Conservation (phyloP, 805 yeast species). For the Candida sphagnicola region DNA sequence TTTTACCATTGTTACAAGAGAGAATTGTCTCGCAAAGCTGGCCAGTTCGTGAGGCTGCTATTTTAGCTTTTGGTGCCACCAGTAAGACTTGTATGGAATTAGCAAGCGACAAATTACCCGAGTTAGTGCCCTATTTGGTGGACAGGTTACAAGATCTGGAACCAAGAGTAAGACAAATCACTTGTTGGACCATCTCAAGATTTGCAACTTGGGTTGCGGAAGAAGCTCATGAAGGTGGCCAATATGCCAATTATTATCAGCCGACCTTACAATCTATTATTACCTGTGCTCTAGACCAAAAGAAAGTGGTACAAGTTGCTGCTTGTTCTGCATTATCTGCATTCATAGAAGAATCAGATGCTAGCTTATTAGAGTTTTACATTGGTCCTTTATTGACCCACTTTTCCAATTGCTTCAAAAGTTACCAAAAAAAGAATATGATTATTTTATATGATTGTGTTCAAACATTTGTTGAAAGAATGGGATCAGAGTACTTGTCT, state of each 20-base stretch:
- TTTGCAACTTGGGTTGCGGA: constrained; percentile 78
- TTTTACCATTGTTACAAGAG: constrained; percentile 73
- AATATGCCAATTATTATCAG: constrained; percentile 61
- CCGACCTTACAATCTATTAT: constrained; percentile 79
- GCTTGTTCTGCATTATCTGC: constrained; percentile 86
- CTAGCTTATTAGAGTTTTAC: constrained; percentile 56
- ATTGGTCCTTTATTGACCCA: constrained; percentile 64
- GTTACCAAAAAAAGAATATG: constrained; percentile 79
- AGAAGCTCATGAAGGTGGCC: constrained; percentile 59
- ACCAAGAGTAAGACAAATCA: constrained; percentile 84
- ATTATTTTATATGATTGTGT: constrained; percentile 85
- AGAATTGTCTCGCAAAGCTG: constrained; percentile 69
- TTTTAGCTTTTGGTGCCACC: constrained; percentile 92
- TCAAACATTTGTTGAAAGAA: constrained; percentile 80
- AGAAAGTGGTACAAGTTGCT: constrained; percentile 93
- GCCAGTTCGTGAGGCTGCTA: constrained; percentile 91
- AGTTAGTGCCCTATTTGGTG: constrained; percentile 78
- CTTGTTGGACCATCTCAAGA: constrained; percentile 94
- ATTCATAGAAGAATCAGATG: constrained; percentile 74
- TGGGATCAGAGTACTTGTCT: constrained; percentile 52
- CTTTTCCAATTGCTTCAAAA: constrained; percentile 67
- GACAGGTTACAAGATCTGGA: constrained; percentile 71
- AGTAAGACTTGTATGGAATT: constrained; percentile 81
- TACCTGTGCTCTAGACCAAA: constrained; percentile 70
- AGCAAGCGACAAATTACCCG: constrained; percentile 69